Percentiles rank a stretch among this genome's conserved stretches.
These are phyloP conservation scores for Aspergillus homomorphus DNA, from an alignment of 495 filamentous ascomycete species.

Conservation along the genomic window DNA sequence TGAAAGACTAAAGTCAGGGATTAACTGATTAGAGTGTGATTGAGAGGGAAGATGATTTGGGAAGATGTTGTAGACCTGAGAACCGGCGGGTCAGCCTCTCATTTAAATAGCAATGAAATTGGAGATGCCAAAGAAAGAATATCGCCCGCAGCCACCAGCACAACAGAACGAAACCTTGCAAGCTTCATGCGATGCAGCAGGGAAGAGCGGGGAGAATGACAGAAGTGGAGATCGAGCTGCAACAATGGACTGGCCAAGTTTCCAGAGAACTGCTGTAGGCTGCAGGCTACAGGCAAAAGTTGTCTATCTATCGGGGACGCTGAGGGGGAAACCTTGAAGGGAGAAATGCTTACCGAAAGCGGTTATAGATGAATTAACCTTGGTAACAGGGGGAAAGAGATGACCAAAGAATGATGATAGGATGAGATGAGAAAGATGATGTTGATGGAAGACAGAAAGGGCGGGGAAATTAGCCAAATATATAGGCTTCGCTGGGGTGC, in stretches of 20 bases:
- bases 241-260: constrained; percentile 1
- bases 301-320: not conserved
- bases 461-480: constrained; percentile 19
- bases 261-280: too few relatives aligned
- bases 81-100: constrained; percentile 17
- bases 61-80: constrained; percentile 3
- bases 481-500: constrained; percentile 10
- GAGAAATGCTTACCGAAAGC: constrained; percentile 15
- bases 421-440: constrained; percentile 11
- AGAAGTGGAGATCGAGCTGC: constrained; percentile 4
- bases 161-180: not conserved
- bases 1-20: constrained; percentile 32
- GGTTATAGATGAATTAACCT: constrained; percentile 3
- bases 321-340: not conserved
- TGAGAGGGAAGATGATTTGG: not conserved
- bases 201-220: not conserved
- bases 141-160: not conserved
- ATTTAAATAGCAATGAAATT: constrained; percentile 16
- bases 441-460: constrained; percentile 7
- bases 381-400: not conserved
- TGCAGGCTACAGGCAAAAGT: not conserved
- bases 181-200: constrained; percentile 1
- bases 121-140: not conserved
- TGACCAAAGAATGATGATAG: constrained; percentile 10
- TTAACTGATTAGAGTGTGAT: constrained; percentile 1